Evolutionary conservation across 202 grass and related monocot species (phyloP).

Genomic region (Schoenoplectus tabernaemontani): DNA sequence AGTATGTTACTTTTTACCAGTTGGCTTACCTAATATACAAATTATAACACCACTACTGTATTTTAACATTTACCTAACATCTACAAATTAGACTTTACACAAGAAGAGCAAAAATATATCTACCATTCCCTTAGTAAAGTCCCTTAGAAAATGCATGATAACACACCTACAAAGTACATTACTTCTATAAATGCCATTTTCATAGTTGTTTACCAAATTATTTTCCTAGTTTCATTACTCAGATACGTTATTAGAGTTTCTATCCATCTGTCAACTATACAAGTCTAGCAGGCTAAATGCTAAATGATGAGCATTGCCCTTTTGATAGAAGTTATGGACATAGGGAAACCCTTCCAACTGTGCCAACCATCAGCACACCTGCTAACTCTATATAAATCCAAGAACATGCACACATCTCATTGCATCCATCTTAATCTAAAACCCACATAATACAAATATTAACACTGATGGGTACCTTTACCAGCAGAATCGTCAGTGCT

Average conservation of each 20-base stretch:
- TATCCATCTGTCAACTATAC: not conserved
- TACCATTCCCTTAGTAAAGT: not conserved
- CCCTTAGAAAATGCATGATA: not conserved
- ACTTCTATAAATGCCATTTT: not conserved
- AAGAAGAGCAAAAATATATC: not conserved
- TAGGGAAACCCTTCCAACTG: not conserved
- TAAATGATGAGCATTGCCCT: not conserved
- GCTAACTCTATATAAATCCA: conserved; percentile 18
- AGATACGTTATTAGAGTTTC: not conserved
- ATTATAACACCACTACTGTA: not conserved
- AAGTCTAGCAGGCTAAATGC: not conserved
- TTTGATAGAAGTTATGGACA: not conserved
- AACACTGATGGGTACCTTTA: conserved; percentile 22
- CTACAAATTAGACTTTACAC: not conserved
- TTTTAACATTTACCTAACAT: not conserved
- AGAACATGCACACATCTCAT: not conserved
- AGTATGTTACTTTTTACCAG: not conserved
- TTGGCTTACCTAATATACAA: not conserved
- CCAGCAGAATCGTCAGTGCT: conserved; percentile 8
- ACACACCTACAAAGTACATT: not conserved
- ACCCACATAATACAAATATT: not conserved
- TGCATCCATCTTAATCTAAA: conserved; percentile 5
- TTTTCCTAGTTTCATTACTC: not conserved
- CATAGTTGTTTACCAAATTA: not conserved
- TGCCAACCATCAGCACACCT: not conserved